These are phyloP conservation scores for Aspergillus sp. DNA, from an alignment of 2,329 filamentous ascomycete genomes.

Conservation along the genomic window DNA sequence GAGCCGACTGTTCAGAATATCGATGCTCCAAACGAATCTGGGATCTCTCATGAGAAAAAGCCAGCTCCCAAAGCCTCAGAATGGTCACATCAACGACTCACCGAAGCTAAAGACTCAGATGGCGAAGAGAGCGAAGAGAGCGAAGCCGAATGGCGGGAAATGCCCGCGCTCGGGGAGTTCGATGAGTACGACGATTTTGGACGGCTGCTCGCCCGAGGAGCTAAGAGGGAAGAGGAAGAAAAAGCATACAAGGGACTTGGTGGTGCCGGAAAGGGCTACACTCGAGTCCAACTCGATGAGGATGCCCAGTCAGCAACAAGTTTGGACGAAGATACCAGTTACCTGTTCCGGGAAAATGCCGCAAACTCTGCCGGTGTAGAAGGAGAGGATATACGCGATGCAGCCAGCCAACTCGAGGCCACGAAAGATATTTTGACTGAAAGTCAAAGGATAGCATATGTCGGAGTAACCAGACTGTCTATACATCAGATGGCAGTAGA, in stretches of 20 bases:
- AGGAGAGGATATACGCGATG: slow-evolving; percentile 77
- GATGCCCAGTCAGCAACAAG: slow-evolving; percentile 90
- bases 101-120: slow-evolving; percentile 39
- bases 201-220: slow-evolving; percentile 73
- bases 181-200: slow-evolving; percentile 96
- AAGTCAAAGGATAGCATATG: slow-evolving; percentile 91
- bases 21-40: slow-evolving; percentile 8
- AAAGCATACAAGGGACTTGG: slow-evolving; percentile 71
- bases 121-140: slow-evolving; percentile 43
- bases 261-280: slow-evolving; percentile 90
- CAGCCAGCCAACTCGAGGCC: slow-evolving; percentile 82
- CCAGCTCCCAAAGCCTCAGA: slow-evolving; percentile 53
- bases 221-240: slow-evolving; percentile 55
- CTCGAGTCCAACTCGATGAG: slow-evolving; percentile 86
- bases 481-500: slow-evolving; percentile 70
- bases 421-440: slow-evolving; percentile 94
- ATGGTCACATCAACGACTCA: slow-evolving; percentile 81
- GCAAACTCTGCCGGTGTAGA: slow-evolving; percentile 55
- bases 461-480: slow-evolving; percentile 75
- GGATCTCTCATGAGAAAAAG: slow-evolving; percentile 14
- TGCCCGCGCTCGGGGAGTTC: slow-evolving; percentile 87
- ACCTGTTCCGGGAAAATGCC: slow-evolving; percentile 73
- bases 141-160: slow-evolving; percentile 78
- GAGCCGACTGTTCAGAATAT: neutral
- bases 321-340: slow-evolving; percentile 94